Base-by-base conservation (phyloP, 2,329 filamentous ascomycete genomes). In the Zalaria obscura region DNA sequence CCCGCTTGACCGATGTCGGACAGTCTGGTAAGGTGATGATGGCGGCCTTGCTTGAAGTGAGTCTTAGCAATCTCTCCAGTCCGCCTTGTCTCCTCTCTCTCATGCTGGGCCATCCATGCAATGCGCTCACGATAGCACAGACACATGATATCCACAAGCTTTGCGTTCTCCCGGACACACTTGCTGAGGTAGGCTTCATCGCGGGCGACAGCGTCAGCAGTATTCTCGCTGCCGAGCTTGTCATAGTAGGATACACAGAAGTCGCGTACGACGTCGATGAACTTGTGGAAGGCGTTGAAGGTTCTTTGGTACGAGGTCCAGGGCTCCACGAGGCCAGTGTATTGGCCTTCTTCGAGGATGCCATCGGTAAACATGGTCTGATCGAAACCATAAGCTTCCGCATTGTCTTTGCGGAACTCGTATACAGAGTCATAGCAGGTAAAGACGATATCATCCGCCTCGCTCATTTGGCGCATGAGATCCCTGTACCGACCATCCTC, bases 361-460 rank as follows among this genome's bases (percentile, higher is more conserved):
- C 66, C 64, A 37, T 68, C 61, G 6, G 53, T 48, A 28, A 91
- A 60, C 40, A 73, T 65, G 48, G 87, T 82, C 10, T 73, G 64
- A 11, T 72, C 69, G 4, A 95, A 70, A 2, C 85, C 86, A 56
- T 94, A 96, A 3, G 76, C 62, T 2, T 67, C 63, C 8, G 81
- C 68, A 51, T 89, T 81, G 31, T 75, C 71, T 46, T 73, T 67
- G 34, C 91, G 80, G 59, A 93, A 95, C 1, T 73, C 69, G 51
- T 75, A 81, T 3, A 73, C 76, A 3, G 70, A 70, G 47, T 77
- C 68, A 31, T 85, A 66, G 1, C 77, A 72, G 5, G 74, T 71
- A 35, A 78, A 65, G 45, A 88, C 75, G 4, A 93, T 72, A 45
- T 86, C 80, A 49, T 83, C 78, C 32, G 85, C 86, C 62, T 96